Percentiles rank a stretch among this genome's conserved stretches.
Conservation (phyloP, 495 filamentous ascomycete genomes). For the Annulohypoxylon maeteangense region DNA sequence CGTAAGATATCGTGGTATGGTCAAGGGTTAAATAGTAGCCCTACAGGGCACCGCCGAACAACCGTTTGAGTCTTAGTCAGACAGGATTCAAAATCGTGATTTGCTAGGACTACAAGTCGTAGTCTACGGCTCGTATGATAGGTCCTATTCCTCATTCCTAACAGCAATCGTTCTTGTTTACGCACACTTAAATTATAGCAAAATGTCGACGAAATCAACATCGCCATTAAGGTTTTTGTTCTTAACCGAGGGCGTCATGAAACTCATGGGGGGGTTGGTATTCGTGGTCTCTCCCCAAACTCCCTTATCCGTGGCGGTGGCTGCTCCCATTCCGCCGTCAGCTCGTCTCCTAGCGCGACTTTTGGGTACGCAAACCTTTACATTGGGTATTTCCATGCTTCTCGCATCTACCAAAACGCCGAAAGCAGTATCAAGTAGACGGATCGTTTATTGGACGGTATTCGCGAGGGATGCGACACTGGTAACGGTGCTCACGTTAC, state of each 20-base stretch:
- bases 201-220: slow-evolving; percentile 21
- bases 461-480: slow-evolving; percentile 33
- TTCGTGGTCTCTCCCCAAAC: slow-evolving; percentile 32
- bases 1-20: neutral
- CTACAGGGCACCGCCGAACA: neutral
- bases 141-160: neutral
- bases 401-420: slow-evolving; percentile 29
- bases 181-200: neutral
- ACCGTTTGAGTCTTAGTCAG: neutral
- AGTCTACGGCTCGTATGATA: neutral
- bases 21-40: neutral
- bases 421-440: slow-evolving; percentile 14
- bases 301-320: slow-evolving; percentile 28
- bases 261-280: slow-evolving; percentile 18
- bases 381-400: slow-evolving; percentile 34
- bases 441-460: slow-evolving; percentile 33
- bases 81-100: neutral
- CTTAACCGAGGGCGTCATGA: slow-evolving; percentile 36
- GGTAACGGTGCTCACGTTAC: slow-evolving; percentile 17
- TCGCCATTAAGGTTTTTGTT: slow-evolving; percentile 28
- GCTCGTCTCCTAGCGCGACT: slow-evolving; percentile 30
- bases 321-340: slow-evolving; percentile 10
- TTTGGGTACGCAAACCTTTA: slow-evolving; percentile 35
- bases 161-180: neutral
- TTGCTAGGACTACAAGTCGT: too few relatives aligned